Conservation (phyloP, 2,329 filamentous ascomycete genomes). For the Coniochaeta sp. region DNA sequence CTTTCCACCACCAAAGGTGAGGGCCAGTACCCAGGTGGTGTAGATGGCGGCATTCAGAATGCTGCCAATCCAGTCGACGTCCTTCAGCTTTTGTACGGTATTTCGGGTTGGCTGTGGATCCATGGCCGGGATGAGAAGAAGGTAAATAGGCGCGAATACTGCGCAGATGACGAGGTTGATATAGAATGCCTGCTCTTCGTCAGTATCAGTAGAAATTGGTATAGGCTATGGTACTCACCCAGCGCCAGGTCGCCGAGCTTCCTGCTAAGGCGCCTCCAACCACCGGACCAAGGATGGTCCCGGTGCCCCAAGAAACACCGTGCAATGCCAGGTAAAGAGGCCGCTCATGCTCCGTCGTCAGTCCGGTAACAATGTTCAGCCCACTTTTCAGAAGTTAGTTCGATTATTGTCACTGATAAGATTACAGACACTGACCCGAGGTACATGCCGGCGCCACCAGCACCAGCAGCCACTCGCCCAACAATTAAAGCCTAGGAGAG, state of each 20-base stretch:
- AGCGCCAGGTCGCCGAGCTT: constrained; percentile 24
- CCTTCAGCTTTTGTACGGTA: neutral
- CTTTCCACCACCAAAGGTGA: constrained; percentile 38
- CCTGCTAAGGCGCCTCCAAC: constrained; percentile 26
- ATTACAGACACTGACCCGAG: constrained; percentile 10
- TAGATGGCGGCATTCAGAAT: constrained; percentile 32
- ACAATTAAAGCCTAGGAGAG: constrained; percentile 16
- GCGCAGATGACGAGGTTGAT: constrained; percentile 41
- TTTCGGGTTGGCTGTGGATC: neutral
- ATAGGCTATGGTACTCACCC: constrained; percentile 6
- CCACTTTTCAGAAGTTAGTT: neutral
- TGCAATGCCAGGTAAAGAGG: constrained; percentile 21
- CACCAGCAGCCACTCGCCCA: constrained; percentile 23
- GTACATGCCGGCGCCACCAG: constrained; percentile 23
- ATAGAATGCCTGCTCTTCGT: constrained; percentile 29
- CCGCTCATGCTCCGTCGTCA: constrained; percentile 23
- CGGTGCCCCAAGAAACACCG: constrained; percentile 27
- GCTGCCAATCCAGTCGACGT: constrained; percentile 38
- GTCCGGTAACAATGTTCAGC: constrained; percentile 20
- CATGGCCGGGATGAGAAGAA: neutral
- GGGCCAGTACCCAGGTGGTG: constrained; percentile 34
- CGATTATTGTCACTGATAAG: neutral
- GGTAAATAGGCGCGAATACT: constrained; percentile 7
- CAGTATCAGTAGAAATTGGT: neutral
- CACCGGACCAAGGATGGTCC: constrained; percentile 30